These are phyloP conservation scores for Kazachstania taianensis DNA, from an alignment of 805 yeast genomes.

Conservation along the genomic window DNA sequence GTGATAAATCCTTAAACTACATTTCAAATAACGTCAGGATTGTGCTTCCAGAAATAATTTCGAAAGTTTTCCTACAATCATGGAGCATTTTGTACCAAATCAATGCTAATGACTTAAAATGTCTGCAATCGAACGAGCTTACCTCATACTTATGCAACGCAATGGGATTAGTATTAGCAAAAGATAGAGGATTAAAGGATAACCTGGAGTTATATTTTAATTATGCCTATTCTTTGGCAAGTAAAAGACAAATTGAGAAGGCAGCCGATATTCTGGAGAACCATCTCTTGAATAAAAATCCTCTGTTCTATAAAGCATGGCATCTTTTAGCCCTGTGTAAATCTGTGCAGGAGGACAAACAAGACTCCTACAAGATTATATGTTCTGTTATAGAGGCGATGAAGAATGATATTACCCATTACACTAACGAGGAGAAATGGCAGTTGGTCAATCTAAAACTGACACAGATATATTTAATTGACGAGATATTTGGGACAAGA, in stretches of 20 bases:
- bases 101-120: slow-evolving; percentile 10
- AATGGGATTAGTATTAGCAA: slow-evolving; percentile 12
- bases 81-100: slow-evolving; percentile 20
- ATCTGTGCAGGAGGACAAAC: slow-evolving; percentile 48
- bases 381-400: slow-evolving; percentile 41
- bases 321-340: slow-evolving; percentile 56
- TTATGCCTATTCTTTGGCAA: slow-evolving; percentile 41
- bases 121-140: slow-evolving; percentile 11
- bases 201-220: slow-evolving; percentile 26
- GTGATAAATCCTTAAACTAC: slow-evolving; percentile 15
- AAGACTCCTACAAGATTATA: slow-evolving; percentile 46
- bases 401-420: slow-evolving; percentile 11
- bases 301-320: slow-evolving; percentile 53
- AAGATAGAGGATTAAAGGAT: neutral
- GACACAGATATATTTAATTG: slow-evolving; percentile 64
- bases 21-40: slow-evolving; percentile 13
- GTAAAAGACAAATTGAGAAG: slow-evolving; percentile 33
- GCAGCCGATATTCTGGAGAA: slow-evolving; percentile 40
- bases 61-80: slow-evolving; percentile 12
- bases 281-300: slow-evolving; percentile 38
- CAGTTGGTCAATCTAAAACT: slow-evolving; percentile 59
- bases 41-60: slow-evolving; percentile 14
- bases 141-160: slow-evolving; percentile 19
- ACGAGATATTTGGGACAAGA: slow-evolving; percentile 46
- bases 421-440: slow-evolving; percentile 27